Evolutionary conservation across 805 yeast genomes (phyloP).

Genomic region (Ogataea pignaliae): DNA sequence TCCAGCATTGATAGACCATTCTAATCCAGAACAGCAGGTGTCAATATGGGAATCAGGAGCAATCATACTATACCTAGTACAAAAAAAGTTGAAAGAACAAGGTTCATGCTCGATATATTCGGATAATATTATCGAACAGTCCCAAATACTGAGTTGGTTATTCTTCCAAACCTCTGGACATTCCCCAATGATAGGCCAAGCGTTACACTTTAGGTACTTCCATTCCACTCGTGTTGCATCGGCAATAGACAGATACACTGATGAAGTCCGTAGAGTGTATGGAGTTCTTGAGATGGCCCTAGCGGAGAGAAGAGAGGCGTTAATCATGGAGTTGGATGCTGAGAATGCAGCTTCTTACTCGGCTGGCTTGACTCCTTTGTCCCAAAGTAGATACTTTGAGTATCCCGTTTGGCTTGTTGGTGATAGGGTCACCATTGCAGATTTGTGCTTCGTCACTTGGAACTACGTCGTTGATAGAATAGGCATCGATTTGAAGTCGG

Average conservation of each 20-base stretch:
- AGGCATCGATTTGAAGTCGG: slow-evolving; percentile 81
- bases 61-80: slow-evolving; percentile 75
- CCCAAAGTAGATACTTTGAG: slow-evolving; percentile 82
- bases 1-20: slow-evolving; percentile 90
- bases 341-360: slow-evolving; percentile 86
- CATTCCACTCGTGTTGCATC: slow-evolving; percentile 81
- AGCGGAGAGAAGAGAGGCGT: slow-evolving; percentile 86
- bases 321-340: slow-evolving; percentile 82
- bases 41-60: slow-evolving; percentile 96
- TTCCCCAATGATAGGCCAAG: slow-evolving; percentile 99
- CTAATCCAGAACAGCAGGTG: slow-evolving; percentile 55
- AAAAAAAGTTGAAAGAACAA: slow-evolving; percentile 56
- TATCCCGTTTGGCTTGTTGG: slow-evolving; percentile 96
- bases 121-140: slow-evolving; percentile 69
- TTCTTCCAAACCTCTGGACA: slow-evolving; percentile 96
- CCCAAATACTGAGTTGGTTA: slow-evolving; percentile 83
- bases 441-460: slow-evolving; percentile 93
- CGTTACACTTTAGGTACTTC: slow-evolving; percentile 87
- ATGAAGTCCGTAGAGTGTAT: slow-evolving; percentile 88
- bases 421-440: slow-evolving; percentile 79
- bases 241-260: slow-evolving; percentile 87
- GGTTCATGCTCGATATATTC: slow-evolving; percentile 79
- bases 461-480: slow-evolving; percentile 91
- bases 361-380: slow-evolving; percentile 82
- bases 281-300: slow-evolving; percentile 94